These are phyloP conservation scores for Xylaria venustula DNA, from an alignment of 495 filamentous ascomycete species.

Conservation along the genomic window DNA sequence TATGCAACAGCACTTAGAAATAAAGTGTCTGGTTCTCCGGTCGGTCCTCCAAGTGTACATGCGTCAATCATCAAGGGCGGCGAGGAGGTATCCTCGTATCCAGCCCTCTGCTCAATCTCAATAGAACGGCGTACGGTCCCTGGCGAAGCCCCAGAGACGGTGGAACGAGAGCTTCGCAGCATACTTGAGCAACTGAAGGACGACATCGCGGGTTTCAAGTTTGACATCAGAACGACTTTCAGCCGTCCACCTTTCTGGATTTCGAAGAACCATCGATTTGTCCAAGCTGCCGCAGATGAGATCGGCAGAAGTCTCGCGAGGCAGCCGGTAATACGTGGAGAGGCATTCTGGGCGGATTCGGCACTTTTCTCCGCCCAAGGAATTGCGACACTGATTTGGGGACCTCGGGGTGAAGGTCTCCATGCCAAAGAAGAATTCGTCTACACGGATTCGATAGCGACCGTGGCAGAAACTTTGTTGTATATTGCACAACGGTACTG, in stretches of 20 bases:
- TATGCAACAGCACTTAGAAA: conserved; percentile 32
- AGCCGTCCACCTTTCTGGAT: conserved; percentile 16
- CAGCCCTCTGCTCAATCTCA: conserved; percentile 40
- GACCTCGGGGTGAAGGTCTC: conserved; percentile 40
- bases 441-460: conserved; percentile 27
- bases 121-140: conserved; percentile 47
- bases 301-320: conserved; percentile 13
- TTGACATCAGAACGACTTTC: conserved; percentile 17
- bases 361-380: conserved; percentile 40
- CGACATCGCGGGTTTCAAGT: conserved; percentile 16
- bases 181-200: conserved; percentile 12
- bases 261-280: conserved; percentile 33
- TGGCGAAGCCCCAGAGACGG: conserved; percentile 31
- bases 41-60: conserved; percentile 35
- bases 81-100: conserved; percentile 49
- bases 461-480: conserved; percentile 18
- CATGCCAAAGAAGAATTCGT: conserved; percentile 50
- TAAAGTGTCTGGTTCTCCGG: conserved; percentile 28
- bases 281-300: conserved; percentile 23
- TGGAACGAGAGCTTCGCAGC: conserved; percentile 29
- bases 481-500: conserved; percentile 13
- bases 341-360: conserved; percentile 46
- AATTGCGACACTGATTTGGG: conserved; percentile 43
- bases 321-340: conserved; percentile 5
- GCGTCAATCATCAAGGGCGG: conserved; percentile 47